phyloP scores from a whole-genome alignment of 495 filamentous ascomycete genomes.

The Cercophora samala region DNA sequence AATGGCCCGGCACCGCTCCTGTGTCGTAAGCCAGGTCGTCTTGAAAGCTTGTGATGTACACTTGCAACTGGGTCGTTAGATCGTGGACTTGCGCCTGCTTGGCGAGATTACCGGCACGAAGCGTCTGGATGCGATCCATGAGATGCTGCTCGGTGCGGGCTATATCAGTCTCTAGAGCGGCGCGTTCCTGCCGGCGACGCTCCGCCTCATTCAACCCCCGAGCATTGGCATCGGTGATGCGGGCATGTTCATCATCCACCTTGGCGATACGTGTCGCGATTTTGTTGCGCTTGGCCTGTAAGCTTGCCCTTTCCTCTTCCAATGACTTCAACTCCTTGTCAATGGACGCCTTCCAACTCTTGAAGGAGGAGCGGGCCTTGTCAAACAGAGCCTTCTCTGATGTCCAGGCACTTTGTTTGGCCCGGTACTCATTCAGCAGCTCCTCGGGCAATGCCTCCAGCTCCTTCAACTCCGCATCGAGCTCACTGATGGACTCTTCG shows the following conservation, averaged over 20 bases:
- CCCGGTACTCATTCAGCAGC: conserved; percentile 57
- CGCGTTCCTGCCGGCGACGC: conserved; percentile 65
- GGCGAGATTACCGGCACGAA: conserved; percentile 37
- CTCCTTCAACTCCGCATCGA: conserved; percentile 63
- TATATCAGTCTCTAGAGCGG: conserved; percentile 62
- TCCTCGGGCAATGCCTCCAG: conserved; percentile 67
- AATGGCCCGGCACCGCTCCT: conserved; percentile 19
- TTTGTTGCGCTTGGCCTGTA: conserved; percentile 74
- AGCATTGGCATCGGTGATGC: conserved; percentile 71
- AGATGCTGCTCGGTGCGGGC: conserved; percentile 52
- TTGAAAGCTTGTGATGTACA: conserved; percentile 40
- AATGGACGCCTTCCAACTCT: conserved; percentile 58
- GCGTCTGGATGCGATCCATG: conserved; percentile 35
- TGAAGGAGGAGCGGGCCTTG: conserved; percentile 54
- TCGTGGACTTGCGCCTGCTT: conserved; percentile 43
- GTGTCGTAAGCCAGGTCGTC: conserved; percentile 21
- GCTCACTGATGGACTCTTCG: conserved; percentile 63
- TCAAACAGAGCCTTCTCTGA: conserved; percentile 62
- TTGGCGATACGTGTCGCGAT: conserved; percentile 70
- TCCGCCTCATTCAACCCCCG: conserved; percentile 72
- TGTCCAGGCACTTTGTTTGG: conserved; percentile 59
- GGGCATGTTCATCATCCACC: conserved; percentile 73
- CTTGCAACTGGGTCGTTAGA: conserved; percentile 39
- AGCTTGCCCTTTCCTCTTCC: conserved; percentile 61
- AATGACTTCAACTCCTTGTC: conserved; percentile 62